Evolutionary conservation across 805 yeast species (phyloP), one percentile per base, ranked within the genome.

Genomic region (Saccharomyces eubayanus): DNA sequence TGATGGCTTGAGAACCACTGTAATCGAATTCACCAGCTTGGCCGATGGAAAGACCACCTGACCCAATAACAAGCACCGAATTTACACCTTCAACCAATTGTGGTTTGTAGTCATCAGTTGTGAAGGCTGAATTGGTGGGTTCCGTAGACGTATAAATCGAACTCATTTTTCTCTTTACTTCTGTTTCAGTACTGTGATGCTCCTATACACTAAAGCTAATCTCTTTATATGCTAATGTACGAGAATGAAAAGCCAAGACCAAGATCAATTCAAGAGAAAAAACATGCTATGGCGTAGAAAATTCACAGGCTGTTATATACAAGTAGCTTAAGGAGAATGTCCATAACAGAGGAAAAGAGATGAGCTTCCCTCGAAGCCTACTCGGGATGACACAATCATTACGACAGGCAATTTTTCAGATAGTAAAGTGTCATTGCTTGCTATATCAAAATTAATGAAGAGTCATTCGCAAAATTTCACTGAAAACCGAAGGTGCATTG

Each of bases 21-120:
- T 92, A 92, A 73, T 92, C 98, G 65, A 92, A 92, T 74, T 92
- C 98, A 65, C 98, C 98, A 51, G 98, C 98, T 74, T 92, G 98
- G 56, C 98, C 98, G 70, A 92, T 92, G 52, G 96, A 87, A 53
- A 92, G 77, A 51, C 98, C 99, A 66, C 99, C 99, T 6, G 98
- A 92, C 10, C 99, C 99, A 67, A 92, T 87, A 52, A 92, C 88
- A 54, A 92, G 79, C 6, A 94, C 98, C 5, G 64, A 58, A 16
- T 64, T 59, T n/a, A 68, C 63, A 55, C 62, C 66, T 51, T 67
- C 64, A 14, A 68, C 60, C 49, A 69, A 54, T 56, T 68, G 65
- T 9, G 72, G 72, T 24, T 61, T 61, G 55, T 66, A 68, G 36
- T 55, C 51, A 6, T 54, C 57, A 10, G 68, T 56, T 53, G 66